Evolutionary conservation across 306 rosid genomes (phyloP), one percentile per base, ranked within the genome.

Genomic region (peach (Prunus persica)): DNA sequence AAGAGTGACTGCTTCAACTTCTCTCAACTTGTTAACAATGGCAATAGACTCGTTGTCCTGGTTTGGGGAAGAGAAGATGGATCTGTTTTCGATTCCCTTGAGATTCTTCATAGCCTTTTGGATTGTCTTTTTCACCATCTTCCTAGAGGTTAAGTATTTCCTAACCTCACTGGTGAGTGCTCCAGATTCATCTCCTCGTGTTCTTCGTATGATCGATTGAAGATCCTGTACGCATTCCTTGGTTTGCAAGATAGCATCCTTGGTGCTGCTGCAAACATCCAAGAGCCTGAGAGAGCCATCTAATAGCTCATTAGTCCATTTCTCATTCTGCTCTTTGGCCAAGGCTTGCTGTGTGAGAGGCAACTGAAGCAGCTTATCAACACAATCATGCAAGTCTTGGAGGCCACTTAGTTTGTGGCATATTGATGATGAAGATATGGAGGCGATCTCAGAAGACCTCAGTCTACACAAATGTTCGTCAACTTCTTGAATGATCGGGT

Each of bases 81-180:
- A 34, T 67, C 27, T 58, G 19, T 14, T 58, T 24, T 58, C 9
- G 4, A 58, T 58, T 58, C 64, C 72, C 67, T 72, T 82, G 2
- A 64, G 47, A 75, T 65, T 67, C 2, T 18, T 20, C 14, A 77
- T 60, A 19, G 81, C 78, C 79, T 76, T 79, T 47, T 65, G 75
- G 76, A 76, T 78, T 65, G 80, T 60, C n/a, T 72, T 83, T 38
- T 76, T 81, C 67, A 79, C 76, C 32, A 65, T 55, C 73, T 81
- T 83, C 65, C 76, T 81, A 0, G 87, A 81, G 84, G 71, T 57
- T 11, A 81, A 78, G 77, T 78, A 83, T 69, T 86, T 86, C 67
- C 16, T 79, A 13, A 65, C 73, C 82, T 81, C 87, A 46, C 27
- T 72, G 18, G 71, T 32, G 6, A 76, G 67, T 25, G 19, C 30